These are phyloP conservation scores for Aspergillus sp. DNA, from an alignment of 2,329 filamentous ascomycete genomes.

Conservation along the genomic window DNA sequence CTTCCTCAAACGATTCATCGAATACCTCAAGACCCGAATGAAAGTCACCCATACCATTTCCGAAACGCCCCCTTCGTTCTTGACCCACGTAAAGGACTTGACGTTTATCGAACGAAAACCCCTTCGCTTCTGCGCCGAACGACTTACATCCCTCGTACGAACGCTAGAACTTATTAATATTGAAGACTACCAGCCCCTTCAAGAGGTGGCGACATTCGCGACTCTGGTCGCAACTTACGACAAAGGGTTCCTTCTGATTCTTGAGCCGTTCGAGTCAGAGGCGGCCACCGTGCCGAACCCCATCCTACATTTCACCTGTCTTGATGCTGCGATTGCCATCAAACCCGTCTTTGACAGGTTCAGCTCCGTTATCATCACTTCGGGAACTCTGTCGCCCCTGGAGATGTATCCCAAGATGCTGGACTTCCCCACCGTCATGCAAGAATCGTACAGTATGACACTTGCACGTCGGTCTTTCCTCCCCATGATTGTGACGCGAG, in stretches of 20 bases:
- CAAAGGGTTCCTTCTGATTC: slow-evolving; percentile 89
- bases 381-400: slow-evolving; percentile 90
- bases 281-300: slow-evolving; percentile 94
- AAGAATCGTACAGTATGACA: slow-evolving; percentile 98
- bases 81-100: slow-evolving; percentile 88
- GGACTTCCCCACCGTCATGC: slow-evolving; percentile 84
- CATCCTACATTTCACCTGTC: slow-evolving; percentile 92
- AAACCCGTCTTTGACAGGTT: slow-evolving; percentile 97
- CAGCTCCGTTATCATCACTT: slow-evolving; percentile 97
- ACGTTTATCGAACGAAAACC: slow-evolving; percentile 98
- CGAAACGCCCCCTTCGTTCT: slow-evolving; percentile 90
- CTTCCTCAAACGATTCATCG: slow-evolving; percentile 94
- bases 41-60: slow-evolving; percentile 97
- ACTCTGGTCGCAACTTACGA: slow-evolving; percentile 96
- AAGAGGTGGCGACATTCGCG: slow-evolving; percentile 97
- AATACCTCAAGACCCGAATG: slow-evolving; percentile 97
- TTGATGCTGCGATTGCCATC: slow-evolving; percentile 97
- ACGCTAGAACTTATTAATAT: slow-evolving; percentile 96
- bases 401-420: slow-evolving; percentile 99
- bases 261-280: slow-evolving; percentile 97
- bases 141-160: slow-evolving; percentile 87
- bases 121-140: slow-evolving; percentile 86
- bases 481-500: slow-evolving; percentile 94
- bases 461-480: slow-evolving; percentile 91
- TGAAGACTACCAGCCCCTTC: slow-evolving; percentile 93